These are phyloP conservation scores for Glaciozyma martinii DNA, from an alignment of 768 basidiomycete species.

Conservation along the genomic window DNA sequence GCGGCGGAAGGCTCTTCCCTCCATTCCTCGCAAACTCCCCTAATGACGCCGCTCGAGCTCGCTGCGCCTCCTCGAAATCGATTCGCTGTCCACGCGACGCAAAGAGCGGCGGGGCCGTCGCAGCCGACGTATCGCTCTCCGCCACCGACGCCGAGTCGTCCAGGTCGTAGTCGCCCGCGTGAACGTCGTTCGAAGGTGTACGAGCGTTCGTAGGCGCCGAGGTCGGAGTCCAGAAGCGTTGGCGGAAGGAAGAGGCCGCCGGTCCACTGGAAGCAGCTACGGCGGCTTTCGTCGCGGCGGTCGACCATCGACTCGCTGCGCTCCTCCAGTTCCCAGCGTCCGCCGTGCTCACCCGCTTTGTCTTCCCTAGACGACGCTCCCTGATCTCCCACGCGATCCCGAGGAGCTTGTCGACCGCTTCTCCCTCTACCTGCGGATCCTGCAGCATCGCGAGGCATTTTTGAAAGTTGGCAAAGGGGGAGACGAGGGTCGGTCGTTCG, in stretches of 20 bases:
- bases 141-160: constrained; percentile 12
- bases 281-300: background rate
- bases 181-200: background rate
- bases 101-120: background rate
- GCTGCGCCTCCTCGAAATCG: background rate
- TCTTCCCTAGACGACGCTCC: constrained; percentile 16
- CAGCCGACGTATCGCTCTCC: background rate
- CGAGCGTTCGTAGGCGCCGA: background rate
- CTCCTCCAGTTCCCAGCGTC: background rate
- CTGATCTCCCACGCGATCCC: constrained; percentile 21
- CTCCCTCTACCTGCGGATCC: constrained; percentile 9
- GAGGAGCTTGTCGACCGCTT: constrained; percentile 21
- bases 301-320: background rate
- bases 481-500: constrained; percentile 12
- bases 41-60: background rate
- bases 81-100: background rate
- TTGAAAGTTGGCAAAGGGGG: constrained; percentile 15
- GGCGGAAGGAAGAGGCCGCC: background rate
- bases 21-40: constrained; percentile 18
- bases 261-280: background rate
- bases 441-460: constrained; percentile 18
- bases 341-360: background rate
- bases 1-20: constrained; percentile 26
- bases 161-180: background rate
- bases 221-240: background rate